Conservation (phyloP, 140 eudicot genomes). For the Flaveria floridana region DNA sequence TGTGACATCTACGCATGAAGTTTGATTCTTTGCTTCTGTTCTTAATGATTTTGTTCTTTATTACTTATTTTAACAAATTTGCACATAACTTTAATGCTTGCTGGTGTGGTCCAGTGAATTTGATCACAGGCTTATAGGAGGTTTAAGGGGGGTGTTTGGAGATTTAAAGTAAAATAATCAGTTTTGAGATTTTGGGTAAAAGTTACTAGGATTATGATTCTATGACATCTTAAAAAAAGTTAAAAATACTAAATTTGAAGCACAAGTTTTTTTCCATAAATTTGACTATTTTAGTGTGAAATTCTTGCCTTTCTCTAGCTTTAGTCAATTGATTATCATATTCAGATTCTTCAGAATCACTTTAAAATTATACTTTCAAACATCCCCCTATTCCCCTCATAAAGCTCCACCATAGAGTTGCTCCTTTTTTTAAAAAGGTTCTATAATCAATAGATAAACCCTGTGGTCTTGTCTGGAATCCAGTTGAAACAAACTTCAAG, state of each 20-base stretch:
- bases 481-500: not conserved
- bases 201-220: not conserved
- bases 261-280: too few species aligned
- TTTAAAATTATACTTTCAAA: not conserved
- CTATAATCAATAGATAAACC: not conserved
- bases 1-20: conserved; percentile 22
- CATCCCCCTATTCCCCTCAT: conserved; percentile 2
- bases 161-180: too few species aligned
- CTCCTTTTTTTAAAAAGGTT: not conserved
- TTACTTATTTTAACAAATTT: not conserved
- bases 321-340: conserved; percentile 5
- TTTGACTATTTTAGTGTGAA: not conserved
- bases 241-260: not conserved
- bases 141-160: not conserved
- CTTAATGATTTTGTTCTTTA: conserved; percentile 1
- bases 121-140: not conserved
- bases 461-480: conserved; percentile 2
- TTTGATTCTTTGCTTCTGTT: conserved; percentile 31
- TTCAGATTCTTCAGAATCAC: not conserved
- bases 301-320: conserved; percentile 6
- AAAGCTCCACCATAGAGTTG: not conserved
- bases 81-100: too few species aligned
- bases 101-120: too few species aligned
- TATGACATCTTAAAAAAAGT: not conserved
- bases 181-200: not conserved